Percentiles rank a stretch among this genome's conserved stretches.
Evolutionary conservation across 306 rosid species (phyloP).

Genomic region (Cucurbita pepo): DNA sequence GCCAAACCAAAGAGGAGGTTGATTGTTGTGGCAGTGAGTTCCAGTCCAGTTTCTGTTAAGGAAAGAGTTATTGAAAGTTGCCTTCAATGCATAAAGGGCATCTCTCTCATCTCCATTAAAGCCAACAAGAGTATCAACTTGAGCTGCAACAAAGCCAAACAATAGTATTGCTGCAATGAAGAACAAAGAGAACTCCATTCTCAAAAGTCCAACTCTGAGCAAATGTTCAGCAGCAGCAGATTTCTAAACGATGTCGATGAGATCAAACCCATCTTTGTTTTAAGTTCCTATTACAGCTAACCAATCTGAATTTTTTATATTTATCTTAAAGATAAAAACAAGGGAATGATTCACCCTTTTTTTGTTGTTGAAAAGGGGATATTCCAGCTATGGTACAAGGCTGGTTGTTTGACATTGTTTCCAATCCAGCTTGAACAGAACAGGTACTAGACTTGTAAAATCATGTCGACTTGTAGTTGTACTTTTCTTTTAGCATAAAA

Average conservation of each 20-base stretch:
- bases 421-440: background rate
- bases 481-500: background rate
- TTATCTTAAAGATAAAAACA: constrained; percentile 1
- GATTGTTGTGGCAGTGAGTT: constrained; percentile 12
- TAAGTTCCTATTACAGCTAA: background rate
- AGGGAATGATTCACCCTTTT: background rate
- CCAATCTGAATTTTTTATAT: background rate
- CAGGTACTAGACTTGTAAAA: background rate
- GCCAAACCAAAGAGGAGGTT: constrained; percentile 27
- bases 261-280: constrained; percentile 1
- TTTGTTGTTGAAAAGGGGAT: background rate
- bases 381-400: constrained; percentile 1
- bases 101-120: constrained; percentile 16
- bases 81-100: constrained; percentile 26
- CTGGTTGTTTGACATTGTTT: background rate
- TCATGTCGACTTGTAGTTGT: background rate
- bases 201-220: background rate
- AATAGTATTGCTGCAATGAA: background rate
- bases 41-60: constrained; percentile 28
- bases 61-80: constrained; percentile 15
- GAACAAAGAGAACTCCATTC: background rate
- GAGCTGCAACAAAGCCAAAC: constrained; percentile 11
- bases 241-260: constrained; percentile 5
- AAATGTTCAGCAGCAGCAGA: background rate
- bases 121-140: background rate